phyloP scores from a whole-genome alignment of 2,329 filamentous ascomycete species.

The Fusarium sp. region DNA sequence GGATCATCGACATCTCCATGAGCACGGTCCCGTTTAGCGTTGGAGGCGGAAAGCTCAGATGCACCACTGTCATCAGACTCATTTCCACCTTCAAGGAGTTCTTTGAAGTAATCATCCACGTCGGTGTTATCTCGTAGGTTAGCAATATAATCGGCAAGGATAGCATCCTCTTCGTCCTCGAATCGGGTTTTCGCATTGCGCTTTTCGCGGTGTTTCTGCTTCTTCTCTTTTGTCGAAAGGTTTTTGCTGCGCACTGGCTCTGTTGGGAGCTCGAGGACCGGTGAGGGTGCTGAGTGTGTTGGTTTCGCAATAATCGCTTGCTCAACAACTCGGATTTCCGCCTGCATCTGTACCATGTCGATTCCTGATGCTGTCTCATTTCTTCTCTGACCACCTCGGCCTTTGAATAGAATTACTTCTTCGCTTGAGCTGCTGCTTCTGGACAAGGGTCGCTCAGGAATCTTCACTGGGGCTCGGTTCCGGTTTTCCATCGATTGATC shows the following conservation, averaged over 20 bases:
- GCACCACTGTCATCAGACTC: conserved; percentile 20
- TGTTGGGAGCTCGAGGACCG: background rate
- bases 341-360: conserved; percentile 48
- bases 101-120: conserved; percentile 59
- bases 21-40: conserved; percentile 64
- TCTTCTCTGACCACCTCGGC: conserved; percentile 57
- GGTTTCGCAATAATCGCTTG: conserved; percentile 32
- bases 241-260: background rate
- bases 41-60: conserved; percentile 61
- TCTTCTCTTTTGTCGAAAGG: conserved; percentile 22
- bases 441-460: conserved; percentile 39
- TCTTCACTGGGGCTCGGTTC: conserved; percentile 2
- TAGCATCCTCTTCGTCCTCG: conserved; percentile 63
- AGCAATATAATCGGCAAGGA: conserved; percentile 77
- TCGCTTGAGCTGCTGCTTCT: conserved; percentile 66
- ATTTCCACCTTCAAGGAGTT: conserved; percentile 24
- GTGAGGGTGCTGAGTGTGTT: conserved; percentile 4
- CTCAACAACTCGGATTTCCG: conserved; percentile 52
- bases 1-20: conserved; percentile 54
- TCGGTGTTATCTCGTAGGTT: conserved; percentile 68
- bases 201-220: conserved; percentile 36
- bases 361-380: conserved; percentile 33
- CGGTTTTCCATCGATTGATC: conserved; percentile 31
- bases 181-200: conserved; percentile 31
- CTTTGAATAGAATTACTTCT: conserved; percentile 76